A percentile compares a stretch with the other conserved stretches of the same genome.
Evolutionary conservation across 371 early-diverging fungal genomes (phyloP).

Genomic region (Globomyces sp.): DNA sequence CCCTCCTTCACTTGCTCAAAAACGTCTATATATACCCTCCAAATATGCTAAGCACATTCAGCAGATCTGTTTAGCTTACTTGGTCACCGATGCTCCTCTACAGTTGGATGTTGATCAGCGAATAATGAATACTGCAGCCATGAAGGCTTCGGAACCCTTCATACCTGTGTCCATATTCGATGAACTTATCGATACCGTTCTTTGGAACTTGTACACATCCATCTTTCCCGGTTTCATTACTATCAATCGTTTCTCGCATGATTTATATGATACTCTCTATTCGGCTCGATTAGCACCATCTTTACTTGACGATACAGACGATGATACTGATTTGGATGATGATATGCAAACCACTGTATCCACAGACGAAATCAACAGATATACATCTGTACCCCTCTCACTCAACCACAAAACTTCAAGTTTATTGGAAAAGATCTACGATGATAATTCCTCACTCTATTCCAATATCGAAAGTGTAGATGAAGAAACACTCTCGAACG

Average conservation of each 20-base stretch:
- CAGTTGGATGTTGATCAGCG: background rate
- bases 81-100: conserved; percentile 4
- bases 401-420: conserved; percentile 13
- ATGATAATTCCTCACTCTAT: conserved; percentile 5
- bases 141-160: background rate
- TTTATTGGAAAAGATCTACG: conserved; percentile 6
- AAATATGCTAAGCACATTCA: background rate
- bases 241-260: background rate
- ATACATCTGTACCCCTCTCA: background rate
- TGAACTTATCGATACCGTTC: conserved; percentile 3
- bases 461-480: conserved; percentile 9
- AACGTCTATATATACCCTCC: background rate
- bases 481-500: background rate
- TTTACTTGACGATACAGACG: background rate
- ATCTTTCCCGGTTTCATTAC: background rate
- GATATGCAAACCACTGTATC: background rate
- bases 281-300: background rate
- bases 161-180: conserved; percentile 11
- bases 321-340: background rate
- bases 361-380: background rate
- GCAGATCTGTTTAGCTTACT: conserved; percentile 8
- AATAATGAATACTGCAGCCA: background rate
- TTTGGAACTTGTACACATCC: conserved; percentile 1
- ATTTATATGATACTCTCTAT: background rate
- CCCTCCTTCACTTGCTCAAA: background rate